These are phyloP conservation scores for Leccinum subtestaceum DNA, from an alignment of 768 basidiomycete species.

Conservation along the genomic window DNA sequence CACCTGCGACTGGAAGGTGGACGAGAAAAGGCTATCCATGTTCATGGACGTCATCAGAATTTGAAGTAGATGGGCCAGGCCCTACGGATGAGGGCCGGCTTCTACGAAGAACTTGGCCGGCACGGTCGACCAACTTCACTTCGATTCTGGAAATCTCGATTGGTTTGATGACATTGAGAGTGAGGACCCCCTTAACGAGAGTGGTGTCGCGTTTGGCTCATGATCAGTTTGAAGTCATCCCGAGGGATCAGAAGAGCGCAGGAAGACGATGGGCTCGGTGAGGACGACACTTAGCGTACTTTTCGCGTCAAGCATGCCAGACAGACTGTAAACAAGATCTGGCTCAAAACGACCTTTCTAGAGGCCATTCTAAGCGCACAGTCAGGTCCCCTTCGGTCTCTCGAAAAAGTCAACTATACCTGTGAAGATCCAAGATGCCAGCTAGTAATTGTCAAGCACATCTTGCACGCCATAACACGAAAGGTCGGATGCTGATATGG, in stretches of 20 bases:
- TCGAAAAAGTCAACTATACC: no score
- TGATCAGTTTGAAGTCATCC: constrained; percentile 28
- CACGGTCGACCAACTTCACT: constrained; percentile 72
- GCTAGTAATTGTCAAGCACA: no score
- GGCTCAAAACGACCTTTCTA: neutral
- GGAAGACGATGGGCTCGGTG: constrained; percentile 73
- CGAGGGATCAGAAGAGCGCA: constrained; percentile 52
- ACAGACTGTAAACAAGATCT: neutral
- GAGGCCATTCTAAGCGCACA: neutral
- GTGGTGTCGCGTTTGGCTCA: constrained; percentile 47
- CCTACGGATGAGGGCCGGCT: constrained; percentile 24
- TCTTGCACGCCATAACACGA: no score
- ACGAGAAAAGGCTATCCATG: neutral
- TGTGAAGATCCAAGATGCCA: no score
- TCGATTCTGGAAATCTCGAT: constrained; percentile 85
- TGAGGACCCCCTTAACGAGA: constrained; percentile 63
- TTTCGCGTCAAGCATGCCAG: constrained; percentile 25
- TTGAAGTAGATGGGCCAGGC: constrained; percentile 14
- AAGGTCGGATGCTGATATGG: no score
- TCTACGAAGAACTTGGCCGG: constrained; percentile 40
- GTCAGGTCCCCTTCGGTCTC: no score
- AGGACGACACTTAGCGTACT: constrained; percentile 57
- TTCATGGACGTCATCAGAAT: constrained; percentile 1
- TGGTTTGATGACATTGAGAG: constrained; percentile 66
- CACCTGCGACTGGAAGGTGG: neutral